Evolutionary conservation across 305 asterid genomes (phyloP).

Genomic region (Fraxinus velutina): DNA sequence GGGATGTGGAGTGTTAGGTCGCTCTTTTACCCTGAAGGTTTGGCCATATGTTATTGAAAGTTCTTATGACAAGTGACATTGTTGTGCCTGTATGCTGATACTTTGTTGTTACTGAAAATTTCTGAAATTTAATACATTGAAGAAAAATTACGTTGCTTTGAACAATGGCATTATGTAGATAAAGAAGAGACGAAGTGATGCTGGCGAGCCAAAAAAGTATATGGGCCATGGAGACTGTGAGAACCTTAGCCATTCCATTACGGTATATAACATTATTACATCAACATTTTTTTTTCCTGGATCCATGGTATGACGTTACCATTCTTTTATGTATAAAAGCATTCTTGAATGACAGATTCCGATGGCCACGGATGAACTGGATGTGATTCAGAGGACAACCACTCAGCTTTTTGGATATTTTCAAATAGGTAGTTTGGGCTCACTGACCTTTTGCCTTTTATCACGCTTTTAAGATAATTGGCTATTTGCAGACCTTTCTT

Average conservation of each 20-base stretch:
- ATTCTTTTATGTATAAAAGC: constrained; percentile 17
- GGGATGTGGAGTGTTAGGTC: constrained; percentile 77
- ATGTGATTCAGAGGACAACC: constrained; percentile 77
- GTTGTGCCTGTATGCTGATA: constrained; percentile 13
- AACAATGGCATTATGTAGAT: constrained; percentile 42
- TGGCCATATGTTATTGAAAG: background rate
- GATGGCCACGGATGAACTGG: constrained; percentile 72
- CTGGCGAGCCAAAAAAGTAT: constrained; percentile 87
- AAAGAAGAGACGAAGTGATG: constrained; percentile 79
- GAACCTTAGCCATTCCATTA: constrained; percentile 79
- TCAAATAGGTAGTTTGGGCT: constrained; percentile 55
- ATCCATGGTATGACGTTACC: constrained; percentile 3
- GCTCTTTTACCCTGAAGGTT: constrained; percentile 90
- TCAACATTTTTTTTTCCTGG: background rate
- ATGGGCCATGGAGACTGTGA: constrained; percentile 95
- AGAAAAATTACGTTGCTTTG: constrained; percentile 9
- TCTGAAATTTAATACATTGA: constrained; percentile 4
- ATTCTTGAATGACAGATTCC: constrained; percentile 58
- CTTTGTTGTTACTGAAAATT: background rate
- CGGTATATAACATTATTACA: constrained; percentile 52
- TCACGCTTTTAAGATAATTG: background rate
- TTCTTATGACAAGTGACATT: background rate
- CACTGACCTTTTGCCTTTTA: background rate
- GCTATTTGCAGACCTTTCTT: background rate
- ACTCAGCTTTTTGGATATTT: constrained; percentile 74